Evolutionary conservation across 2,329 filamentous ascomycete genomes (phyloP), one percentile per base, ranked within the genome.

Genomic region (Beauveria bassiana): DNA sequence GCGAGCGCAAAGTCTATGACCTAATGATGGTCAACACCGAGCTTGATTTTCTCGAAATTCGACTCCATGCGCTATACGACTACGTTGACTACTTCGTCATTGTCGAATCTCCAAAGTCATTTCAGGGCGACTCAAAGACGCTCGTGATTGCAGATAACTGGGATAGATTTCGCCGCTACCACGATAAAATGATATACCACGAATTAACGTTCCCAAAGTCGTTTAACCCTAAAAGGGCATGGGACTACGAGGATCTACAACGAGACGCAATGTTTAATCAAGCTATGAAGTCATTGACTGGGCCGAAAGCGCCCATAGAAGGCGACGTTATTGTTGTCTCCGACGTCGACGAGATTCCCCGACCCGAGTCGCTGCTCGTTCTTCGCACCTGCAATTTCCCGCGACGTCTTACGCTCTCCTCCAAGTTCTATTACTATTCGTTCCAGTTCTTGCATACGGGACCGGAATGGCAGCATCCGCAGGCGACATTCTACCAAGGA

Each of bases 31-130:
- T 87, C 66, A 86, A 85, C 65, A 81, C 77, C 3, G 86, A 88
- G 72, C 75, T 88, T 14, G 85, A 88, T 72, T 86, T 83, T 78
- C 77, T 88, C 47, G 85, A 88, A 70, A 82, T 89, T 53, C 81
- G 84, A 12, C 75, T 88, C 3, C 78, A 84, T 66, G 81, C 81
- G 3, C 78, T 86, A 18, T 80, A 81, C 61, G 71, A 80, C 45
- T 73, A 80, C 47, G 83, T 88, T 63, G 85, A 88, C 72, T 86
- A 86, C 71, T 88, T 86, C 66, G 76, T 88, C 67, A 78, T 88
- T 40, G 78, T 87, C 56, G 86, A 88, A 72, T 79, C 81, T 1
- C 70, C 74, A 20, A 78, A 74, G 55, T 86, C 84, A 1, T 87
- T 87, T 65, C 85, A 84, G 18, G 80, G 80, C 42, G 73, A 72